Evolutionary conservation across 1,284 basidiomycete species (phyloP).

Genomic region (Wallemia hederae): DNA sequence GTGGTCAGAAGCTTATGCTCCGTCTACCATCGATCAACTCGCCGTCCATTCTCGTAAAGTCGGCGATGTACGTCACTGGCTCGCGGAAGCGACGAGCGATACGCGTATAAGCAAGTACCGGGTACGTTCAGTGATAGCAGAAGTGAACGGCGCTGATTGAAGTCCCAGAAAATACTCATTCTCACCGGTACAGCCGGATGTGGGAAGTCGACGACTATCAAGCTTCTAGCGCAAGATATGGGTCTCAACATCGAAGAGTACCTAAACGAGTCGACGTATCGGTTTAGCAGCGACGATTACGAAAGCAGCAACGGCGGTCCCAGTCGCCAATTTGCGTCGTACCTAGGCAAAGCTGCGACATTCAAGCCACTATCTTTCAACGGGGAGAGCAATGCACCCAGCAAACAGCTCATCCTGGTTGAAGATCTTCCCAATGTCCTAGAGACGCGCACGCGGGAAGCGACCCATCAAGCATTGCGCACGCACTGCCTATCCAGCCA

Average conservation of each 20-base stretch:
- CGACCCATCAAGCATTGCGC: conserved; percentile 43
- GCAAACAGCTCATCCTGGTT: conserved; percentile 33
- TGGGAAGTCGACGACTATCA: conserved; percentile 63
- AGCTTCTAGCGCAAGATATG: conserved; percentile 41
- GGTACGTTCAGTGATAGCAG: conserved; percentile 21
- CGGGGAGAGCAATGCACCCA: conserved; percentile 12
- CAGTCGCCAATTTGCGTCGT: conserved; percentile 3
- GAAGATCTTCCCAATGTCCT: conserved; percentile 79
- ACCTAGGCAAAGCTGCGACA: neutral
- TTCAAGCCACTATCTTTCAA: conserved; percentile 1
- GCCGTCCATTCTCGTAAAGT: conserved; percentile 72
- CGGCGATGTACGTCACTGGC: conserved; percentile 53
- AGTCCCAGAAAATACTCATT: conserved; percentile 39
- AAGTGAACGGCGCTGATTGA: neutral
- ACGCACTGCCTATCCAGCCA: conserved; percentile 23
- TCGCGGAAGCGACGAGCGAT: conserved; percentile 41
- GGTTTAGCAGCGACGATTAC: conserved; percentile 10
- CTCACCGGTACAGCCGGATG: conserved; percentile 70
- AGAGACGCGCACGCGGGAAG: conserved; percentile 35
- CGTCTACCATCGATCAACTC: conserved; percentile 26
- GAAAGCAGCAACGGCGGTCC: conserved; percentile 8
- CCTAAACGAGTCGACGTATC: conserved; percentile 31
- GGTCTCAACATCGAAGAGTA: conserved; percentile 63
- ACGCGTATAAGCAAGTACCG: conserved; percentile 44
- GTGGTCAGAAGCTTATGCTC: neutral